A percentile compares a stretch with the other conserved stretches of the same genome.
Conservation (phyloP, 169 alveolate species). For the Babesia bigemina region DNA sequence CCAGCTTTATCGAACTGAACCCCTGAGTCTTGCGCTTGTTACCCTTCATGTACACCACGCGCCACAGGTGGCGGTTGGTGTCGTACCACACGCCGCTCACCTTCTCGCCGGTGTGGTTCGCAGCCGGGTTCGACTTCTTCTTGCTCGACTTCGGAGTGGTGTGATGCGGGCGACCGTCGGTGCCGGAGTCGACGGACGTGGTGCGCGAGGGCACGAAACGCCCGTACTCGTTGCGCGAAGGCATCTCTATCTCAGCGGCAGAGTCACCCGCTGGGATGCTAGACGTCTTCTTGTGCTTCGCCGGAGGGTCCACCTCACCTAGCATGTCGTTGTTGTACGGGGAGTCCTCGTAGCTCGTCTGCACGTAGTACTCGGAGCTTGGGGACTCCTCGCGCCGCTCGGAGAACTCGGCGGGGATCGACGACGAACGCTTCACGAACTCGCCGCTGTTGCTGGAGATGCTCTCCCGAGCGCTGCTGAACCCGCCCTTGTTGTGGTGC, state of each 20-base stretch:
- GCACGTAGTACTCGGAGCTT: constrained; percentile 31
- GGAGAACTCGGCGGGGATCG: neutral
- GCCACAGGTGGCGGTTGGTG: constrained; percentile 69
- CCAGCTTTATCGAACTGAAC: constrained; percentile 68
- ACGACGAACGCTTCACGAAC: neutral
- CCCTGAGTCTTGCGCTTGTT: constrained; percentile 70
- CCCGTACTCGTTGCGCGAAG: constrained; percentile 34
- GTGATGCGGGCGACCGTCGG: constrained; percentile 5
- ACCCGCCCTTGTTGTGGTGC: too few relatives aligned
- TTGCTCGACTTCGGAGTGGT: constrained; percentile 26
- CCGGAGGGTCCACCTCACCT: neutral
- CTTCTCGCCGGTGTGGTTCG: constrained; percentile 39
- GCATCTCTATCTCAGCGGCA: constrained; percentile 1
- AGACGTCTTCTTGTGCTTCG: neutral
- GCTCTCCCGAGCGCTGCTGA: constrained; percentile 4
- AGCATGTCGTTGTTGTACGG: constrained; percentile 16
- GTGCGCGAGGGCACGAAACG: constrained; percentile 10
- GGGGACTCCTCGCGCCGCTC: constrained; percentile 10
- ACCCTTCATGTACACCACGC: constrained; percentile 72
- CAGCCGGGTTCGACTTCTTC: neutral
- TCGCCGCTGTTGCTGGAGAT: neutral
- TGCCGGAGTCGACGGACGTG: constrained; percentile 3
- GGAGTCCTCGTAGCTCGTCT: constrained; percentile 43
- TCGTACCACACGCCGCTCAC: constrained; percentile 75
- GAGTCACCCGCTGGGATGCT: neutral